These are phyloP conservation scores for Aurantiochytrium sp. DNA, from an alignment of 108 stramenopile genomes.

Conservation along the genomic window DNA sequence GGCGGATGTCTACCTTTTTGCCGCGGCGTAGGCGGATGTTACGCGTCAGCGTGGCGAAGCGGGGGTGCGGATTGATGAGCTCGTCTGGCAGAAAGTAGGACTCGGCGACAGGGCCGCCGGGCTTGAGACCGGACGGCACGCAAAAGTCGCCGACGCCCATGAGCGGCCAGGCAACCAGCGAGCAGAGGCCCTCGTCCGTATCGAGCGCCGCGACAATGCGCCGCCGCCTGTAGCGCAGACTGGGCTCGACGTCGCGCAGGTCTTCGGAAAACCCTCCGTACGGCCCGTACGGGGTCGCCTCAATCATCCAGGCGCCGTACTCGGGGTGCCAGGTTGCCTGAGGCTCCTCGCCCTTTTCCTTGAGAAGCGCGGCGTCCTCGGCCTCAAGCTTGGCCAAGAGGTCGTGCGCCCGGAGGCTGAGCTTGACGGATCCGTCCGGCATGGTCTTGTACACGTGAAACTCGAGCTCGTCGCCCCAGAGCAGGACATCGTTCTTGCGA, in stretches of 20 bases:
- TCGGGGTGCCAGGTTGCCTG: conserved; percentile 81
- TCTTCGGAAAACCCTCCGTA: conserved; percentile 86
- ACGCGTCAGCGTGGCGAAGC: conserved; percentile 88
- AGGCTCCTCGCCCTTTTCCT: conserved; percentile 62
- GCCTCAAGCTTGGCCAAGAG: conserved; percentile 72
- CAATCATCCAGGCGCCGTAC: conserved; percentile 98
- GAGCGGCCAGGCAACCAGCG: conserved; percentile 77
- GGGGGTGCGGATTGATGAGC: conserved; percentile 94
- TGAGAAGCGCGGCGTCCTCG: conserved; percentile 27
- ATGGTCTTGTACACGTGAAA: conserved; percentile 34
- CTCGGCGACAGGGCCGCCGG: conserved; percentile 75
- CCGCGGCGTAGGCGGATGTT: conserved; percentile 88
- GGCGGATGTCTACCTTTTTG: conserved; percentile 83
- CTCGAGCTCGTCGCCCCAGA: conserved; percentile 98
- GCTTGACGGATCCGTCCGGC: background rate
- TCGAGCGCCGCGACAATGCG: conserved; percentile 75
- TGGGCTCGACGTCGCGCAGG: conserved; percentile 90
- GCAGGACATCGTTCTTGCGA: conserved; percentile 76
- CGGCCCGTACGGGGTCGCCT: conserved; percentile 87
- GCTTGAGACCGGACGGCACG: conserved; percentile 62
- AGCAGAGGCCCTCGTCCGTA: conserved; percentile 84
- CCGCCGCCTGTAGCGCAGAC: conserved; percentile 89
- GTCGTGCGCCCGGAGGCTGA: conserved; percentile 66
- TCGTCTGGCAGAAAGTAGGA: conserved; percentile 89
- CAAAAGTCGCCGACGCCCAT: conserved; percentile 78